phyloP scores from a whole-genome alignment of 2,329 filamentous ascomycete species.

The Drechslerella dactyloides region DNA sequence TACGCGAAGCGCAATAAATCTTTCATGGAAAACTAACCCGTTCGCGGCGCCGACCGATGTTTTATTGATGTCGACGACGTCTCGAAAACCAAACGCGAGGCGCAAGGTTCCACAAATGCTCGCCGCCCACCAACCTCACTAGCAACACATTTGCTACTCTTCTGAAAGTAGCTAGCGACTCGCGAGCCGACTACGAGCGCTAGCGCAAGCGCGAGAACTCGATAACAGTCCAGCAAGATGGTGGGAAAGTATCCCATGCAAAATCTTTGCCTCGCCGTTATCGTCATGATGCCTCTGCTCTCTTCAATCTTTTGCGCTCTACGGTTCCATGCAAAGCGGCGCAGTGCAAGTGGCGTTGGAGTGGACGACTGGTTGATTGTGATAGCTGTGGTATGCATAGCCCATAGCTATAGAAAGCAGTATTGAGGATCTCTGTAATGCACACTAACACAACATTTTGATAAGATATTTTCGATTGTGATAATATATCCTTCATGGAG shows the following conservation, averaged over 20 bases:
- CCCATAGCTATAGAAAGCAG: neutral
- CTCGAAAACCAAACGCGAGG: neutral
- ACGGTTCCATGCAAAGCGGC: constrained; percentile 45
- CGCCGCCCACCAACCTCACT: no score
- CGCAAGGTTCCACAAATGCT: no score
- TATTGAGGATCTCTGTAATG: neutral
- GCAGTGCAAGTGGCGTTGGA: constrained; percentile 37
- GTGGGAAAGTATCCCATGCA: constrained; percentile 47
- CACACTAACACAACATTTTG: constrained; percentile 2
- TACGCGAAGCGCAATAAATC: no score
- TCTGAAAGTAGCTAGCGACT: no score
- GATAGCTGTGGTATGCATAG: constrained; percentile 33
- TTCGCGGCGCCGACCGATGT: no score
- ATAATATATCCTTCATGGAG: constrained; percentile 50
- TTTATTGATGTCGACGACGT: neutral
- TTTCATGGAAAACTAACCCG: no score
- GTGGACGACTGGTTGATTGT: constrained; percentile 46
- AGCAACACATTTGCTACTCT: no score
- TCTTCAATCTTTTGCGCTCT: constrained; percentile 33
- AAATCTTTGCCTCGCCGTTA: constrained; percentile 49
- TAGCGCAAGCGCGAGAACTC: no score
- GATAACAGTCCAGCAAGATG: constrained; percentile 33
- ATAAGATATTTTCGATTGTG: constrained; percentile 35
- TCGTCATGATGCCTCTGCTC: constrained; percentile 47
- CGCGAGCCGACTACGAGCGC: no score